Evolutionary conservation across 345 rosid species (phyloP).

Genomic region (Salix arbutifolia): DNA sequence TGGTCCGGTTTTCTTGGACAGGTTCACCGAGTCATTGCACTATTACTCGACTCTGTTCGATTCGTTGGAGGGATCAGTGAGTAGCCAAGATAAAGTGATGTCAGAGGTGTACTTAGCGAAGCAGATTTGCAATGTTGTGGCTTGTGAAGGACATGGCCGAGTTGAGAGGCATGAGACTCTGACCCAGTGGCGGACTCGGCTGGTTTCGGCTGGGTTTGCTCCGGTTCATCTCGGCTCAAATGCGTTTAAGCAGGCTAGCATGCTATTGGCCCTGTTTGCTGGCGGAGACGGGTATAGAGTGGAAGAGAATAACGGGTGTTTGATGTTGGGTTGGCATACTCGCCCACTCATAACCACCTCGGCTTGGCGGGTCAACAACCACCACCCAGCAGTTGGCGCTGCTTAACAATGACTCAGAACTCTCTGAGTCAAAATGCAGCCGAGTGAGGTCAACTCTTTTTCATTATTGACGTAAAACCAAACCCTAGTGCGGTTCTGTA

Average conservation of each 20-base stretch:
- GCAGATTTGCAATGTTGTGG: conserved; percentile 83
- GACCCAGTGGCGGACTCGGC: conserved; percentile 56
- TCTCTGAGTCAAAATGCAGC: conserved; percentile 1
- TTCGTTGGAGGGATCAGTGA: conserved; percentile 62
- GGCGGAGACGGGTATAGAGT: conserved; percentile 78
- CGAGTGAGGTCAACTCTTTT: background rate
- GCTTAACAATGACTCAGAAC: background rate
- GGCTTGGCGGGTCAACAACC: conserved; percentile 44
- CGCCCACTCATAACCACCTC: conserved; percentile 75
- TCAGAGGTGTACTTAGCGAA: conserved; percentile 74
- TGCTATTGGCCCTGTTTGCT: conserved; percentile 58
- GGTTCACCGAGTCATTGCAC: conserved; percentile 80
- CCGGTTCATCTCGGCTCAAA: conserved; percentile 75
- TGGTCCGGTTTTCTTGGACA: conserved; percentile 67
- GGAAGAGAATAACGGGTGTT: conserved; percentile 68
- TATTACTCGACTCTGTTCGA: conserved; percentile 81
- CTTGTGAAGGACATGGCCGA: conserved; percentile 69
- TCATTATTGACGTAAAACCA: background rate
- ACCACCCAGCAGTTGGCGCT: background rate
- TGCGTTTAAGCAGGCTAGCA: conserved; percentile 82
- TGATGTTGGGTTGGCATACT: conserved; percentile 85
- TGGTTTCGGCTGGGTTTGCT: conserved; percentile 57
- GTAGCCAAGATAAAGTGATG: conserved; percentile 56
- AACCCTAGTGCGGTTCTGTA: background rate
- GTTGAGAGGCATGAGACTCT: conserved; percentile 77